A percentile compares a stretch with the other conserved stretches of the same genome.
These are phyloP conservation scores for Sporothrix schenckii DNA, from an alignment of 2,329 filamentous ascomycete genomes.

Conservation along the genomic window DNA sequence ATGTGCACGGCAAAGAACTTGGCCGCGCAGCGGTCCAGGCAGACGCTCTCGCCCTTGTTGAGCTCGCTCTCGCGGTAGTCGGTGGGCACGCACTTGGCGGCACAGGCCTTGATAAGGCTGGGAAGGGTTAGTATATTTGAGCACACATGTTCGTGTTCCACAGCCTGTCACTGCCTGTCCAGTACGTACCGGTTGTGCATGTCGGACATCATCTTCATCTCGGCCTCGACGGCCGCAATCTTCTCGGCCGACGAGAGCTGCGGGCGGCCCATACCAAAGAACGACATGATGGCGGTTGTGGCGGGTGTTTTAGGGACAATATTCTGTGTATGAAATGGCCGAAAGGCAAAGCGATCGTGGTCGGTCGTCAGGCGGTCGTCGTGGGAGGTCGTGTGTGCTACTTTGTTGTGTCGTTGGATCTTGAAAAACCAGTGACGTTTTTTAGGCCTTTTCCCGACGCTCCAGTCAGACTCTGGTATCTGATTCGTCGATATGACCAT, in stretches of 20 bases:
- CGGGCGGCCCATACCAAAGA: slow-evolving; percentile 57
- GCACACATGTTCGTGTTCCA: not conserved
- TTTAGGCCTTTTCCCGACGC: slow-evolving; percentile 21
- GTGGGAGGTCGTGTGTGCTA: not conserved
- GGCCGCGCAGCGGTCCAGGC: slow-evolving; percentile 92
- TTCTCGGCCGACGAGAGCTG: slow-evolving; percentile 96
- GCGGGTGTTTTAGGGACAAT: not conserved
- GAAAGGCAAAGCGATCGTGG: not conserved
- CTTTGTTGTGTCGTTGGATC: not conserved
- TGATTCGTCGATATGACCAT: not conserved
- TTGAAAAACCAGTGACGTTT: slow-evolving; percentile 28
- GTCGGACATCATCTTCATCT: slow-evolving; percentile 92
- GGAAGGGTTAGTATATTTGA: not conserved
- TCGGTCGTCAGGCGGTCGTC: not conserved
- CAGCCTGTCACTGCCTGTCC: too few species aligned
- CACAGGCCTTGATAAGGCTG: slow-evolving; percentile 85
- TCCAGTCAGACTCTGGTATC: not conserved
- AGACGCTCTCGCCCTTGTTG: slow-evolving; percentile 98
- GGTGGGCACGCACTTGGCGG: slow-evolving; percentile 87
- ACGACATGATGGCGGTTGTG: slow-evolving; percentile 34
- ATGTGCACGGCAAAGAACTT: slow-evolving; percentile 99
- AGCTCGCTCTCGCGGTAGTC: slow-evolving; percentile 95
- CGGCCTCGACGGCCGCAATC: slow-evolving; percentile 92
- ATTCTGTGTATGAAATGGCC: not conserved
- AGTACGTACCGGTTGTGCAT: slow-evolving; percentile 91